A percentile compares a stretch with the other conserved stretches of the same genome.
Evolutionary conservation across 2,329 filamentous ascomycete species (phyloP).

Genomic region (Torrubiella hemipterigena): DNA sequence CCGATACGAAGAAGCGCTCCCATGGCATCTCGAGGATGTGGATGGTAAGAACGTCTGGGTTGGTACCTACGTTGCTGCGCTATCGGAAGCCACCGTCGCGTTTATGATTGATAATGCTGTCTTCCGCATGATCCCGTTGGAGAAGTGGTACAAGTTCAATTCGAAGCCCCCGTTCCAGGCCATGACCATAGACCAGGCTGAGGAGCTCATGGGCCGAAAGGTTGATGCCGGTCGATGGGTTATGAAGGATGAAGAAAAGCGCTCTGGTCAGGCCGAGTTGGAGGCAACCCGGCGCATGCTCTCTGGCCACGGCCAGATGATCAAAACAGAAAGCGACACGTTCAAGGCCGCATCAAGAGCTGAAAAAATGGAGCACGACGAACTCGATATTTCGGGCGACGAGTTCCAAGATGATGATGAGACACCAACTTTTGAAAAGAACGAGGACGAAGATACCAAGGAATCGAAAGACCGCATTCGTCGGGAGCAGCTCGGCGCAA

Average conservation of each 20-base stretch:
- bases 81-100: constrained; percentile 77
- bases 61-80: constrained; percentile 76
- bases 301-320: constrained; percentile 38
- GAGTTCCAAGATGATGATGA: constrained; percentile 88
- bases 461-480: constrained; percentile 62
- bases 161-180: constrained; percentile 69
- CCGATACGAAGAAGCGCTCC: constrained; percentile 88
- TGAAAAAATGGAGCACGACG: constrained; percentile 59
- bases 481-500: constrained; percentile 74
- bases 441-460: constrained; percentile 72
- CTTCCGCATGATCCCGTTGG: constrained; percentile 80
- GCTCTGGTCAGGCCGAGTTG: constrained; percentile 42
- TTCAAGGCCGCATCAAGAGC: constrained; percentile 47
- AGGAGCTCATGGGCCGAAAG: constrained; percentile 72
- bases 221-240: constrained; percentile 70
- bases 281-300: constrained; percentile 43
- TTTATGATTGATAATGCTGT: constrained; percentile 56
- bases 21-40: constrained; percentile 94
- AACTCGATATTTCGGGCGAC: constrained; percentile 54
- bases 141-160: constrained; percentile 90
- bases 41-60: constrained; percentile 94
- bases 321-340: constrained; percentile 59
- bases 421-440: constrained; percentile 58
- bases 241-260: constrained; percentile 54
- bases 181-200: constrained; percentile 72